Percentiles rank a stretch among this genome's conserved stretches.
Conservation (phyloP, 352 stramenopile genomes). For the Chrysophaeum taylorii region DNA sequence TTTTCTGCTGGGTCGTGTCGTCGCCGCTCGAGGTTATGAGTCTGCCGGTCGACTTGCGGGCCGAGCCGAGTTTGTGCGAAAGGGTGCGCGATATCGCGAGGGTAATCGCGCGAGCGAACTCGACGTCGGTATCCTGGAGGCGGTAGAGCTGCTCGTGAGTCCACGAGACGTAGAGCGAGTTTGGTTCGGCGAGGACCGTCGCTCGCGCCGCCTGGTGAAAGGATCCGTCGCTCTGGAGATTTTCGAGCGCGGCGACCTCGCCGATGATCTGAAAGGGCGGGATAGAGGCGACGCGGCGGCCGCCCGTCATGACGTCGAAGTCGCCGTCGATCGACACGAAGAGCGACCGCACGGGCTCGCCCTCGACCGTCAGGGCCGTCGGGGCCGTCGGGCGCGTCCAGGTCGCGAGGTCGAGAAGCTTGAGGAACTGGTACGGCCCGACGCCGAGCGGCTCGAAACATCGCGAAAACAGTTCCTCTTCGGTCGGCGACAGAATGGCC, state of each 20-base stretch:
- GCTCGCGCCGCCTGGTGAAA: conserved; percentile 11
- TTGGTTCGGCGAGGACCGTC: not conserved
- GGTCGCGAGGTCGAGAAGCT: not conserved
- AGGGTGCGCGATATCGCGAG: conserved; percentile 2
- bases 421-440: not conserved
- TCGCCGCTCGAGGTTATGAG: too few relatives aligned
- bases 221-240: not conserved
- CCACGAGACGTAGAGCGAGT: not conserved
- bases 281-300: not conserved
- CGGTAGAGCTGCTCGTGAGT: not conserved
- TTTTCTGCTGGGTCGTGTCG: not conserved
- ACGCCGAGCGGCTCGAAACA: conserved; percentile 14
- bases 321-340: not conserved
- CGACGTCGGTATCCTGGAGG: not conserved
- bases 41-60: not conserved
- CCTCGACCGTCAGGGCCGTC: not conserved
- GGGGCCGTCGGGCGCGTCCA: not conserved
- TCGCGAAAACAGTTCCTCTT: not conserved
- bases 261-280: conserved; percentile 5
- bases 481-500: not conserved
- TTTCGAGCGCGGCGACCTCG: not conserved
- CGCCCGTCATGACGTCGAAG: conserved; percentile 4
- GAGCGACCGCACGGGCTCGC: not conserved
- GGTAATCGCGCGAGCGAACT: not conserved
- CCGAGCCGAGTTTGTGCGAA: conserved; percentile 7